Evolutionary conservation across 2,329 filamentous ascomycete genomes (phyloP).

Genomic region (Fusarium sp.): DNA sequence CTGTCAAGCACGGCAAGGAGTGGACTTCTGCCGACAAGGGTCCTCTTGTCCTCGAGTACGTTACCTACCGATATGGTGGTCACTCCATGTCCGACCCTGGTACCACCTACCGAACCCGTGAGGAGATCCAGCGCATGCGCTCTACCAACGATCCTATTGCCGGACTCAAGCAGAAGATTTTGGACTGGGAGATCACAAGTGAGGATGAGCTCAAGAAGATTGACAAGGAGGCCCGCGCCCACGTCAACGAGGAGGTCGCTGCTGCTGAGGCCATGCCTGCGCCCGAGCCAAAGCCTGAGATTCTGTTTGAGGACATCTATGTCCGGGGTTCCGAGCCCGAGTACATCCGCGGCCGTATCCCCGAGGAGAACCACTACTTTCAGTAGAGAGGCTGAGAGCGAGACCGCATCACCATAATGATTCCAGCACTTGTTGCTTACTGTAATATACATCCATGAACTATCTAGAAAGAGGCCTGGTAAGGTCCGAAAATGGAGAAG

Average conservation of each 20-base stretch:
- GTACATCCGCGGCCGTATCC: slow-evolving; percentile 43
- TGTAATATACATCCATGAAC: slow-evolving; percentile 48
- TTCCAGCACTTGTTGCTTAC: slow-evolving; percentile 43
- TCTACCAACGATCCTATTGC: slow-evolving; percentile 98
- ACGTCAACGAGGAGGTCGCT: slow-evolving; percentile 90
- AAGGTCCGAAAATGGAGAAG: slow-evolving; percentile 40
- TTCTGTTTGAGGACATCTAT: slow-evolving; percentile 76
- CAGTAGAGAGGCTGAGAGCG: slow-evolving; percentile 30
- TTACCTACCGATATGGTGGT: slow-evolving; percentile 98
- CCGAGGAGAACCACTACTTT: slow-evolving; percentile 39
- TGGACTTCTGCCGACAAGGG: slow-evolving; percentile 85
- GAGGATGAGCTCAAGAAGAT: slow-evolving; percentile 97
- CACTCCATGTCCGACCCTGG: slow-evolving; percentile 99
- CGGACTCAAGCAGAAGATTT: slow-evolving; percentile 95
- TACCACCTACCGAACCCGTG: slow-evolving; percentile 98
- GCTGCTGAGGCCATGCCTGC: slow-evolving; percentile 86
- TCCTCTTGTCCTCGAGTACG: slow-evolving; percentile 96
- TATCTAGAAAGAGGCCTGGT: slow-evolving; percentile 41
- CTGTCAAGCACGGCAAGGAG: slow-evolving; percentile 92
- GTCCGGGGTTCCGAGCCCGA: slow-evolving; percentile 41
- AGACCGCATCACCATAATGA: slow-evolving; percentile 46
- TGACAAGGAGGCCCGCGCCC: slow-evolving; percentile 89
- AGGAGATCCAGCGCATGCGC: slow-evolving; percentile 99
- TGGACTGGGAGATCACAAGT: slow-evolving; percentile 90
- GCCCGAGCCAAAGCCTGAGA: slow-evolving; percentile 81